Evolutionary conservation across 176 grass and related monocot species (phyloP).

Genomic region (Phragmites australis): DNA sequence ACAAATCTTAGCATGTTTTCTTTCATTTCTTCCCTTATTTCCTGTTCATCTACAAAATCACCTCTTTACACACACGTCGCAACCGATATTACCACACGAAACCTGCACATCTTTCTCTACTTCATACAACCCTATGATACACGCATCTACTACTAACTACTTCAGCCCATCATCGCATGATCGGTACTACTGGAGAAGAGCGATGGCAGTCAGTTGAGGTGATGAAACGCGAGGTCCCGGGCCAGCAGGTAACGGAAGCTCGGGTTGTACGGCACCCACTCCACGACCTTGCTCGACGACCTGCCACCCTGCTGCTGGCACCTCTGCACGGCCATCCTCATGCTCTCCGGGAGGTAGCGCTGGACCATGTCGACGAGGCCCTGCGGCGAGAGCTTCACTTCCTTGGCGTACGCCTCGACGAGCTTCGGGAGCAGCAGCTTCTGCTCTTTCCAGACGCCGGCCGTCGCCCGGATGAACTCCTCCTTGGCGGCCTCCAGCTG

Average conservation of each 20-base stretch:
- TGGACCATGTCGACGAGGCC: constrained; percentile 83
- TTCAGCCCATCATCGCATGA: background rate
- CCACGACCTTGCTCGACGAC: constrained; percentile 72
- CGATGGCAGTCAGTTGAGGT: constrained; percentile 48
- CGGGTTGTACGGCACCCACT: constrained; percentile 85
- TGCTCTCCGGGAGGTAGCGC: constrained; percentile 76
- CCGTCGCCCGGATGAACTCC: constrained; percentile 87
- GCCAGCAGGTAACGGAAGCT: constrained; percentile 79
- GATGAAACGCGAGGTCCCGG: constrained; percentile 78
- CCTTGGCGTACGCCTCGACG: constrained; percentile 77
- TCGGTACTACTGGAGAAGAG: background rate
- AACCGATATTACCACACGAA: constrained; percentile 11
- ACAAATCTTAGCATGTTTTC: no score
- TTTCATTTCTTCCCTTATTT: constrained; percentile 41
- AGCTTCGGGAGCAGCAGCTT: constrained; percentile 84
- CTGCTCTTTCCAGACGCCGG: constrained; percentile 84
- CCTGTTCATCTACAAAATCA: constrained; percentile 64
- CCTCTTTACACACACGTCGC: constrained; percentile 36
- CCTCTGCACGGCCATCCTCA: constrained; percentile 81
- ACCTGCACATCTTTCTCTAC: constrained; percentile 32
- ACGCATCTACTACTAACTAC: constrained; percentile 28
- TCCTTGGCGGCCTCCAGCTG: constrained; percentile 88
- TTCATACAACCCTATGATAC: constrained; percentile 33
- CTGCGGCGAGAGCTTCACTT: constrained; percentile 71
- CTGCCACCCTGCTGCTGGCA: constrained; percentile 59